Percentiles rank a stretch among this genome's conserved stretches.
Evolutionary conservation across 345 rosid species (phyloP).

Genomic region (Ceriops zippeliana): DNA sequence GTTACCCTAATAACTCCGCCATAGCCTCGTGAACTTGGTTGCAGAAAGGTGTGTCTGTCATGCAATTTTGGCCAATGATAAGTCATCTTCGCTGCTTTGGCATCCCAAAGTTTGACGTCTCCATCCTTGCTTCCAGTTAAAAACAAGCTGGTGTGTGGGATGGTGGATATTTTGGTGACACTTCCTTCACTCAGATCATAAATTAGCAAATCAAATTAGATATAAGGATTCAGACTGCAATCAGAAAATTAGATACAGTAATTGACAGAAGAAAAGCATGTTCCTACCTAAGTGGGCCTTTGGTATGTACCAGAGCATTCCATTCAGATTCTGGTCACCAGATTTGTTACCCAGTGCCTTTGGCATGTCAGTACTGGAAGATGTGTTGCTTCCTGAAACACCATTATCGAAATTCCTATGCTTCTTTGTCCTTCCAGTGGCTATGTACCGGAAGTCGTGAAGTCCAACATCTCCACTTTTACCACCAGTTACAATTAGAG

Average conservation of each 20-base stretch:
- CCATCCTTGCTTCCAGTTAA: slow-evolving; percentile 97
- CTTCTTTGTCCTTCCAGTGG: slow-evolving; percentile 76
- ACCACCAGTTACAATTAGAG: slow-evolving; percentile 88
- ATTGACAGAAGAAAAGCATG: slow-evolving; percentile 3
- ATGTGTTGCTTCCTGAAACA: slow-evolving; percentile 31
- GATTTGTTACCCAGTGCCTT: slow-evolving; percentile 32
- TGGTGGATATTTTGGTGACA: slow-evolving; percentile 71
- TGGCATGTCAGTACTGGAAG: slow-evolving; percentile 30
- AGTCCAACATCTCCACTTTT: slow-evolving; percentile 85
- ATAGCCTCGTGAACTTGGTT: slow-evolving; percentile 75
- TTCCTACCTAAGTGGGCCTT: slow-evolving; percentile 84
- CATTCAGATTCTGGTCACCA: slow-evolving; percentile 55
- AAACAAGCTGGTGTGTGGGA: slow-evolving; percentile 83
- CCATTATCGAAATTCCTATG: slow-evolving; percentile 41
- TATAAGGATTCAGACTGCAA: neutral
- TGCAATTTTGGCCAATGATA: slow-evolving; percentile 90
- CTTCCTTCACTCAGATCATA: slow-evolving; percentile 49
- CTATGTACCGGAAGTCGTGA: slow-evolving; percentile 89
- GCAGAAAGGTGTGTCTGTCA: slow-evolving; percentile 78
- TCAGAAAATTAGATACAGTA: neutral
- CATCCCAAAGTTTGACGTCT: slow-evolving; percentile 97
- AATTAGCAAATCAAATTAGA: slow-evolving; percentile 17
- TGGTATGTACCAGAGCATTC: slow-evolving; percentile 97
- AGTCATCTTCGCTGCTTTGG: slow-evolving; percentile 67
- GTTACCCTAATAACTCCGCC: slow-evolving; percentile 86